Conservation (phyloP, 495 filamentous ascomycete genomes). For the Aspergillus egyptiacus region DNA sequence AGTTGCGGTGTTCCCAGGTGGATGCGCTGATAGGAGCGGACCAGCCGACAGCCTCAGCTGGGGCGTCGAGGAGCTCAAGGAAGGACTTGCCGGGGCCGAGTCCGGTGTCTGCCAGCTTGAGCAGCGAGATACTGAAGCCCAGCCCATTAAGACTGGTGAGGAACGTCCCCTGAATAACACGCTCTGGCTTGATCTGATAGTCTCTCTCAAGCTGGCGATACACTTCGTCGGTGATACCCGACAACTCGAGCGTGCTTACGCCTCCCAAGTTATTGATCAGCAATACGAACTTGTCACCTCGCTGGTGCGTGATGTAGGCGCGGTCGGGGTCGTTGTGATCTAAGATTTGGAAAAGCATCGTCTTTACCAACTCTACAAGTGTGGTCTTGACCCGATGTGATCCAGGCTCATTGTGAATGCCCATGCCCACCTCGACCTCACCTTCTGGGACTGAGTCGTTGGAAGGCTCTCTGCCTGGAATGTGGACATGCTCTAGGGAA, state of each 20-base stretch:
- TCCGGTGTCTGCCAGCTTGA: slow-evolving; percentile 76
- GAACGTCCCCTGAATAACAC: slow-evolving; percentile 53
- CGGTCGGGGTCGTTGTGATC: slow-evolving; percentile 75
- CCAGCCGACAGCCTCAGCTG: slow-evolving; percentile 83
- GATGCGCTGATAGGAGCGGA: slow-evolving; percentile 56
- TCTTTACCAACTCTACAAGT: slow-evolving; percentile 64
- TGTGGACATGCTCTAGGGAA: slow-evolving; percentile 83
- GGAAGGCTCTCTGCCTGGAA: slow-evolving; percentile 63
- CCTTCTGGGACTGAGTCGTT: slow-evolving; percentile 55
- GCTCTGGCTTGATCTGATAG: slow-evolving; percentile 67
- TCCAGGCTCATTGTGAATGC: slow-evolving; percentile 94
- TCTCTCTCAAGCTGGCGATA: slow-evolving; percentile 63
- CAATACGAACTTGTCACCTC: slow-evolving; percentile 60
- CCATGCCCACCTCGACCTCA: slow-evolving; percentile 95
- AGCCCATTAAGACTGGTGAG: slow-evolving; percentile 89
- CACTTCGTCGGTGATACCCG: slow-evolving; percentile 84
- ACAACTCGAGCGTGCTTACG: slow-evolving; percentile 79
- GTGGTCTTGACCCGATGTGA: slow-evolving; percentile 62
- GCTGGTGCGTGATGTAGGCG: slow-evolving; percentile 64
- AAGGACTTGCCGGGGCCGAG: slow-evolving; percentile 70
- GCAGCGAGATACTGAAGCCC: slow-evolving; percentile 82
- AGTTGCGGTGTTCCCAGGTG: slow-evolving; percentile 48
- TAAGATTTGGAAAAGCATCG: slow-evolving; percentile 77
- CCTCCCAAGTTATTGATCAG: slow-evolving; percentile 95
- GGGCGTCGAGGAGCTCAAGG: slow-evolving; percentile 81